A percentile compares a stretch with the other conserved stretches of the same genome.
Conservation (phyloP, 2,329 filamentous ascomycete genomes). For the Calcarisporium arbuscula region DNA sequence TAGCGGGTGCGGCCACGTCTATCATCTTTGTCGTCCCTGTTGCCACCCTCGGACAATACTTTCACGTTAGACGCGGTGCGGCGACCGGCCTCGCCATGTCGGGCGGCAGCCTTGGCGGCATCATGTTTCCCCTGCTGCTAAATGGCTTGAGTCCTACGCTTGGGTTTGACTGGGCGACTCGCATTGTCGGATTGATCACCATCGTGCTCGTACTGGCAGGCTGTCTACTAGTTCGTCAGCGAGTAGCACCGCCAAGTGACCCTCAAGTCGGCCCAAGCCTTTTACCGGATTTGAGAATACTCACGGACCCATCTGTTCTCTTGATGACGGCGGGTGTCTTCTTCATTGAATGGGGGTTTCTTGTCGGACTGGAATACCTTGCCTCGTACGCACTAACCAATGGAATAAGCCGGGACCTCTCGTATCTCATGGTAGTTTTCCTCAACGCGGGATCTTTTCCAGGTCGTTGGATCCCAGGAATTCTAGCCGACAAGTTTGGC, state of each 20-base stretch:
- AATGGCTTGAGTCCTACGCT: constrained; percentile 34
- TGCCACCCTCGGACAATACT: constrained; percentile 70
- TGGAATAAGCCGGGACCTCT: constrained; percentile 44
- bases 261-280: constrained; percentile 42
- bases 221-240: constrained; percentile 3
- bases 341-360: constrained; percentile 34
- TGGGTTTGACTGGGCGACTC: constrained; percentile 39
- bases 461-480: constrained; percentile 48
- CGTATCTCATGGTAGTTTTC: constrained; percentile 60
- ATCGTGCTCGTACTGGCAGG: constrained; percentile 40
- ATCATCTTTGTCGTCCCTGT: constrained; percentile 28
- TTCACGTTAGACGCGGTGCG: constrained; percentile 62
- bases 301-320: constrained; percentile 42
- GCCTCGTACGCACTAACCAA: constrained; percentile 50
- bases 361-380: constrained; percentile 53
- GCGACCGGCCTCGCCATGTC: constrained; percentile 71
- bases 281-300: constrained; percentile 53
- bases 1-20: constrained; percentile 7
- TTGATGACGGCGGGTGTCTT: constrained; percentile 14
- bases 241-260: constrained; percentile 38
- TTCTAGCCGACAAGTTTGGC: constrained; percentile 48
- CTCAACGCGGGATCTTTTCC: constrained; percentile 61
- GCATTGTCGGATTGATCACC: constrained; percentile 39
- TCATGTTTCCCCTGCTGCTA: constrained; percentile 47
- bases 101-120: constrained; percentile 55